Evolutionary conservation across 352 stramenopile genomes (phyloP), one percentile per base, ranked within the genome.

Genomic region (Phytopythium boreale): DNA sequence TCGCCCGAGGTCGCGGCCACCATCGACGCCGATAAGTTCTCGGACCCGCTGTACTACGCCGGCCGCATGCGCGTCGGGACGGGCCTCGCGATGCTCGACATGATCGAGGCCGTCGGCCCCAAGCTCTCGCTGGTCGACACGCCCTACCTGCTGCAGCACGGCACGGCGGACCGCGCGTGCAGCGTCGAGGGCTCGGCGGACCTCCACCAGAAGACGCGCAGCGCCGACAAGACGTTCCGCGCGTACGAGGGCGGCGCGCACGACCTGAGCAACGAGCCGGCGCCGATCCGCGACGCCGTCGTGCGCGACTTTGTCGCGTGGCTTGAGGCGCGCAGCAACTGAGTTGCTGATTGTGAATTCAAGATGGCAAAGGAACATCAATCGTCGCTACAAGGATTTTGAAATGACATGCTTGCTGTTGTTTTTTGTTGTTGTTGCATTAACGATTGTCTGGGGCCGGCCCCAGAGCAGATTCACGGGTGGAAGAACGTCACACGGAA

Each of bases 131-230:
- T 73, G 24, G 89, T 92, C 51, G 79, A 88, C 53, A 80, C 75
- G 62, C 80, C 85, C n/a, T 92, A 91, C 63, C 62, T 91, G 63
- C 81, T 94, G 37, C 81, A 92, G 58, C 85, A 94, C 51, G 85
- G 85, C 27, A 77, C 71, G 22, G 75, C 64, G n/a, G 85, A 94
- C 70, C 74, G 71, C 51, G 82, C 85, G 22, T 94, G 85, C 65
- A 81, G 81, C 53, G 77, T 92, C 58, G 87, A 72, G 3, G 85
- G 85, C 27, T 92, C 85, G 3, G 74, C 85, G 17, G 74, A 68
- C 14, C 77, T 91, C 14, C 76, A 90, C 58, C 26, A 64, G 1
- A 79, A 80, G 64, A 90, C 80, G 2, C 63, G 70, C 14, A 89
- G 81, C 58, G 44, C 53, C 14, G 85, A 93, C 77, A 93, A 93